phyloP scores from a whole-genome alignment of 2,329 filamentous ascomycete genomes.

The Penicillium sp. region DNA sequence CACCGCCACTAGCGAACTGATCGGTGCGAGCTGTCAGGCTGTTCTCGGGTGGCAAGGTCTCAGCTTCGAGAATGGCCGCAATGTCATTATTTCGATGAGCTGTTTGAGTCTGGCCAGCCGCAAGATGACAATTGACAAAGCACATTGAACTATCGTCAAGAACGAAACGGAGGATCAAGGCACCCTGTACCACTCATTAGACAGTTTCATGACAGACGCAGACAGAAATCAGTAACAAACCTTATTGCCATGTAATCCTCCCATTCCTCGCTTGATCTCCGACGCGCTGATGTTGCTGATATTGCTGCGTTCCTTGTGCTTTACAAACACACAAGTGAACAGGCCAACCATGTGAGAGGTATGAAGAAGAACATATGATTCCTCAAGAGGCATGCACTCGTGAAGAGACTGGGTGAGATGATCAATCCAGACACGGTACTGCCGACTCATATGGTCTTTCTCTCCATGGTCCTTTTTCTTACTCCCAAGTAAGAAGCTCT shows the following conservation, averaged over 20 bases:
- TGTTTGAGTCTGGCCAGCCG: constrained; percentile 88
- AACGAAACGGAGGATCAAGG: constrained; percentile 86
- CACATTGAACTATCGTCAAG: constrained; percentile 93
- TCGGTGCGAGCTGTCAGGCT: constrained; percentile 71
- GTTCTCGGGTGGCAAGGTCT: constrained; percentile 71
- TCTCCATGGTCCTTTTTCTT: constrained; percentile 80
- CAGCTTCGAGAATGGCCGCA: constrained; percentile 81
- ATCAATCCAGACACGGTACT: constrained; percentile 95
- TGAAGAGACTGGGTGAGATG: constrained; percentile 81
- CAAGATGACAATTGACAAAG: constrained; percentile 96
- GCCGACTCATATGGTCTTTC: constrained; percentile 90
- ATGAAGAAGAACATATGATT: constrained; percentile 83
- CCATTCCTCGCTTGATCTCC: constrained; percentile 95
- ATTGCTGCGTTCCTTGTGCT: constrained; percentile 72
- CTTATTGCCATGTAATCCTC: constrained; percentile 94
- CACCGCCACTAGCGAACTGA: constrained; percentile 86
- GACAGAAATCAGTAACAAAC: constrained; percentile 36
- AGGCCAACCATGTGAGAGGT: constrained; percentile 89
- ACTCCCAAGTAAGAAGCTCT: constrained; percentile 77
- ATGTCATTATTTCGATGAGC: constrained; percentile 91
- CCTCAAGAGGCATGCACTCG: constrained; percentile 75
- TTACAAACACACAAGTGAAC: constrained; percentile 95
- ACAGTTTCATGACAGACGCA: not conserved
- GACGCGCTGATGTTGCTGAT: constrained; percentile 77
- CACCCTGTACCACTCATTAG: constrained; percentile 59